These are phyloP conservation scores for Cordyceps cateniannulata DNA, from an alignment of 2,329 filamentous ascomycete genomes.

Conservation along the genomic window DNA sequence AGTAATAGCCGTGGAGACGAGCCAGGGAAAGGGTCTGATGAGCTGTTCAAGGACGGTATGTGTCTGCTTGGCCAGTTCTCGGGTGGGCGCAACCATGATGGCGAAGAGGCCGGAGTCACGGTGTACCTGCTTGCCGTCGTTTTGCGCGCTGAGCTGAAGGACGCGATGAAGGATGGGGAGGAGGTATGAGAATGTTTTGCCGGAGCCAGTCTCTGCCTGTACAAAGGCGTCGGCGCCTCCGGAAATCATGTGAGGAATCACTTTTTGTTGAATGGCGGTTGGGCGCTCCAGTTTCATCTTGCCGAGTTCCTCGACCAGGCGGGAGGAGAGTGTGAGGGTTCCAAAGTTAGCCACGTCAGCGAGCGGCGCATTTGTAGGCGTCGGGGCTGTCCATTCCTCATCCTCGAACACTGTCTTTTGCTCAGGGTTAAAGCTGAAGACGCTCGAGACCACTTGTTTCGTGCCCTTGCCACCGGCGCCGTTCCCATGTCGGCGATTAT, in stretches of 20 bases:
- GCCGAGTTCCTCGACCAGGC: constrained; percentile 73
- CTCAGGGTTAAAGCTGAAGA: constrained; percentile 85
- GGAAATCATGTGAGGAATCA: constrained; percentile 72
- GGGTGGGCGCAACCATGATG: constrained; percentile 86
- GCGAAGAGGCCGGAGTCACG: constrained; percentile 88
- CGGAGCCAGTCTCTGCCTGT: constrained; percentile 93
- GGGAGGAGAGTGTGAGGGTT: constrained; percentile 72
- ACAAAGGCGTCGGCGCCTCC: constrained; percentile 89
- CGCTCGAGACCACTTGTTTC: constrained; percentile 71
- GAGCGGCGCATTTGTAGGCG: constrained; percentile 87
- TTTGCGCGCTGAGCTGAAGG: constrained; percentile 61
- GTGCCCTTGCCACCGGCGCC: constrained; percentile 19
- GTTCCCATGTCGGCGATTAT: constrained; percentile 14
- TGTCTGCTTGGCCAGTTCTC: constrained; percentile 93
- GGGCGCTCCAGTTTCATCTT: constrained; percentile 88
- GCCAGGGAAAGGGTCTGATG: constrained; percentile 84
- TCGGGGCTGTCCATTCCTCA: constrained; percentile 48
- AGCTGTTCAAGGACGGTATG: constrained; percentile 78
- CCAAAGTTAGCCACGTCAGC: constrained; percentile 81
- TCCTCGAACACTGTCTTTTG: constrained; percentile 57
- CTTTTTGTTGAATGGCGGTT: constrained; percentile 89
- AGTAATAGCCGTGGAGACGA: constrained; percentile 80
- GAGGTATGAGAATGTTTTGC: constrained; percentile 95
- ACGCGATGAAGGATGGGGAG: constrained; percentile 87
- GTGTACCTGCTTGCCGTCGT: constrained; percentile 55